Conservation (phyloP, 2,329 filamentous ascomycete genomes). For the Paraphaeosphaeria sporulosa region DNA sequence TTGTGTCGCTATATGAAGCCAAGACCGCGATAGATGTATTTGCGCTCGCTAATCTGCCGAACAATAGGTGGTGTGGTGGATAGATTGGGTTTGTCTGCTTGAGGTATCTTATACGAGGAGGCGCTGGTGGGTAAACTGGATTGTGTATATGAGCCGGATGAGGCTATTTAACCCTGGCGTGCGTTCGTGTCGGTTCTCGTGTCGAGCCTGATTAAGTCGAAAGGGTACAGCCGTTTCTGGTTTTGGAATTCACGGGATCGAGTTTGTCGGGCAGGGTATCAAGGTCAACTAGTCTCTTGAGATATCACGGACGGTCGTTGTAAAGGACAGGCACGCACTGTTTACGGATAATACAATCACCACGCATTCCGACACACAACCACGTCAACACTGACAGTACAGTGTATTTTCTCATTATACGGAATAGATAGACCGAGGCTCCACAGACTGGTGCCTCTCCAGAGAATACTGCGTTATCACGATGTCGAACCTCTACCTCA, state of each 20-base stretch:
- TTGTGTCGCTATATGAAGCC: conserved; percentile 11
- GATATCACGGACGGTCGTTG: no score
- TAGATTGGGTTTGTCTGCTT: conserved; percentile 2
- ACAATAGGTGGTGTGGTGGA: background rate
- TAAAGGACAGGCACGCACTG: no score
- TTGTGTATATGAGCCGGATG: conserved; percentile 3
- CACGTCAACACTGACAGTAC: no score
- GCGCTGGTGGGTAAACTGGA: background rate
- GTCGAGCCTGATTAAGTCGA: background rate
- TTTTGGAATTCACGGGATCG: background rate
- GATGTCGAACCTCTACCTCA: conserved; percentile 16
- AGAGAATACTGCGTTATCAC: no score
- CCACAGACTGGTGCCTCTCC: no score
- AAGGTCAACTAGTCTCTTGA: no score
- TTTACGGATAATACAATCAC: no score
- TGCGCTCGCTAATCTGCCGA: conserved; percentile 2
- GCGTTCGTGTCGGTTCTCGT: background rate
- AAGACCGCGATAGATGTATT: conserved; percentile 15
- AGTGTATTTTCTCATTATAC: no score
- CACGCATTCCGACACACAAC: no score
- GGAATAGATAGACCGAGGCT: no score
- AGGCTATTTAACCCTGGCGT: conserved; percentile 13
- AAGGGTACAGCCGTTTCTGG: background rate
- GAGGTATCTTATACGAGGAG: background rate
- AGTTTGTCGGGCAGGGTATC: no score